These are phyloP conservation scores for Amphirosellinia nigrospora DNA, from an alignment of 495 filamentous ascomycete genomes.

Conservation along the genomic window DNA sequence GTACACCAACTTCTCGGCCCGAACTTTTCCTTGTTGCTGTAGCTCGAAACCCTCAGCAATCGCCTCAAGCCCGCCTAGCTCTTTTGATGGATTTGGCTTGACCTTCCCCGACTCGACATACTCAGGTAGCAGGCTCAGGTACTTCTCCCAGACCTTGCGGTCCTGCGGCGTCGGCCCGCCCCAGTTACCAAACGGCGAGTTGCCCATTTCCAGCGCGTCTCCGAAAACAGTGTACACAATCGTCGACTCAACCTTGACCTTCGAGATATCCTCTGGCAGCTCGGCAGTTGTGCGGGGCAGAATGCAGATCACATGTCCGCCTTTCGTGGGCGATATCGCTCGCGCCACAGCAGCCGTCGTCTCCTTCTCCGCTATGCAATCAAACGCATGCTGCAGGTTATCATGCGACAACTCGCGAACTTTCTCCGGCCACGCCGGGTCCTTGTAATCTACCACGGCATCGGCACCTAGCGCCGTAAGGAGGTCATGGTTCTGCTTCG, in stretches of 20 bases:
- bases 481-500: conserved; percentile 58
- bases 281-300: conserved; percentile 29
- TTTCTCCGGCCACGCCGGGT: conserved; percentile 32
- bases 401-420: conserved; percentile 32
- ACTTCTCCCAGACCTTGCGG: conserved; percentile 37
- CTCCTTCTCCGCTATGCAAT: conserved; percentile 29
- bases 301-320: conserved; percentile 32
- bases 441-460: conserved; percentile 62
- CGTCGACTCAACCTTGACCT: conserved; percentile 36
- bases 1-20: conserved; percentile 46
- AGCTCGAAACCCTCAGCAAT: conserved; percentile 39
- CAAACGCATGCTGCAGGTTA: conserved; percentile 31
- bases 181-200: conserved; percentile 28
- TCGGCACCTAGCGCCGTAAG: conserved; percentile 59
- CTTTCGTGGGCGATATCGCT: conserved; percentile 31
- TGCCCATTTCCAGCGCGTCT: conserved; percentile 25
- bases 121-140: conserved; percentile 32
- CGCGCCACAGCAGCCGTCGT: conserved; percentile 22
- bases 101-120: conserved; percentile 32
- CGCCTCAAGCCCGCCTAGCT: conserved; percentile 40
- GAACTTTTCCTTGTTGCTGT: conserved; percentile 40
- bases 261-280: conserved; percentile 27
- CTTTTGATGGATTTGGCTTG: conserved; percentile 31
- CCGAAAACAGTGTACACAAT: conserved; percentile 37
- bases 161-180: conserved; percentile 33